Conservation (phyloP, 169 alveolate species). For the Cryptosporidium muris region DNA sequence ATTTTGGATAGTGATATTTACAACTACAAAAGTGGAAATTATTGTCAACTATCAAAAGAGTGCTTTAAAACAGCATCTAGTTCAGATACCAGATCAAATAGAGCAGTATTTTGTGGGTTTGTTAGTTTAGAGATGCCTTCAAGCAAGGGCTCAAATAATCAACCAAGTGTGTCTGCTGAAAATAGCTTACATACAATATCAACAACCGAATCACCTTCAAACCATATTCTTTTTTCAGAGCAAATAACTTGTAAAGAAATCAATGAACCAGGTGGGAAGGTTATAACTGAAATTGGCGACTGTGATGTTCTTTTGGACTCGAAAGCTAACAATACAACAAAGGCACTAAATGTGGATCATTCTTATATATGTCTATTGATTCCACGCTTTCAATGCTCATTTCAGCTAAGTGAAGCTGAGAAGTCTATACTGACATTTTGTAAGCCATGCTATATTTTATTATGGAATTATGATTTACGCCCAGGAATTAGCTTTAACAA, state of each 20-base stretch:
- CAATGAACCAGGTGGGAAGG: background rate
- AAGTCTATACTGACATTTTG: slow-evolving; percentile 10
- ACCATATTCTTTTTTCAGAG: background rate
- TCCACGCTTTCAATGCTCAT: slow-evolving; percentile 50
- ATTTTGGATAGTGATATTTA: background rate
- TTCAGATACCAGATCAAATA: slow-evolving; percentile 3
- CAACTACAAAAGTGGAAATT: background rate
- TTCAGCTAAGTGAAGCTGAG: background rate
- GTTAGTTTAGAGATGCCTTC: slow-evolving; percentile 7
- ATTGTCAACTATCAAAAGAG: background rate
- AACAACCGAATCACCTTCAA: background rate
- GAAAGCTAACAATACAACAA: background rate
- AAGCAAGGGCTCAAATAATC: background rate
- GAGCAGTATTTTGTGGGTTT: slow-evolving; percentile 61
- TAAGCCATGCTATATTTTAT: slow-evolving; percentile 59
- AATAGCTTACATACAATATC: background rate
- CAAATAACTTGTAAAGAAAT: background rate
- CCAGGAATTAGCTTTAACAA: slow-evolving; percentile 11
- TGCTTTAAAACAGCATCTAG: background rate
- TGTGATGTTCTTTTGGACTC: slow-evolving; percentile 37
- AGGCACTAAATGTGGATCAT: background rate
- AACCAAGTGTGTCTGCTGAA: background rate
- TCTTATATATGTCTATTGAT: slow-evolving; percentile 14
- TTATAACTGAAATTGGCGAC: slow-evolving; percentile 30
- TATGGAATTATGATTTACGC: slow-evolving; percentile 50